Evolutionary conservation across 768 basidiomycete species (phyloP), one percentile per base, ranked within the genome.

Genomic region (Hericium alpestre): DNA sequence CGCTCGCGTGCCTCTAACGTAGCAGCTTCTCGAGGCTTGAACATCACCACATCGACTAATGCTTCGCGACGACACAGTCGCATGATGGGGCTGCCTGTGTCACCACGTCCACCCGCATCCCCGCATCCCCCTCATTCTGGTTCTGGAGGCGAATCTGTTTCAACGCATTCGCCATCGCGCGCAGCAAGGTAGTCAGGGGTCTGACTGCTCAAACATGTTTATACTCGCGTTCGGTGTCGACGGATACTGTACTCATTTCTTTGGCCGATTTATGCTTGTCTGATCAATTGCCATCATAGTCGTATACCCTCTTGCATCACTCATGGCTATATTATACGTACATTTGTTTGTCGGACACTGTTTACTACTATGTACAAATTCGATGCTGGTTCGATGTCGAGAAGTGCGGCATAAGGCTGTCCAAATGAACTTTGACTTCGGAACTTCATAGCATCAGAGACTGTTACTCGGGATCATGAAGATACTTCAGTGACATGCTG

Each of bases 31-130:
- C 62, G 62, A 2, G 62, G 62, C 55, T 48, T 63, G 16, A 60
- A 58, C 51, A 61, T 63, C 53, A 51, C 54, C 1, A 55, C 55
- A 12, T 64, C 53, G 1, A 52, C 54, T 10, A 64, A 61, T 25
- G 70, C 70, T 57, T 57, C 57, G 52, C 59, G 62, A 43, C 65
- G 63, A 27, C 66, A 63, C 41, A 56, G 60, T 20, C 61, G 58
- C 22, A 7, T 57, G 52, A 56, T 58, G 25, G 70, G 60, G 10
- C 55, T 63, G 20, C 63, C 59, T n/a, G 18, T 23, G n/a, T 59
- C 58, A 7, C 73, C 73, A 38, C 65, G 71, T 51, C 67, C 64
- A 6, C 62, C 57, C 12, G 27, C 52, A 41, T 55, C 61, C 18
- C 61, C 63, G 22, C 59, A 61, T 49, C 59, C 59, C 49, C 59